phyloP scores from a whole-genome alignment of 1,139 yeast genomes.

The Geotrichum restrictum region DNA sequence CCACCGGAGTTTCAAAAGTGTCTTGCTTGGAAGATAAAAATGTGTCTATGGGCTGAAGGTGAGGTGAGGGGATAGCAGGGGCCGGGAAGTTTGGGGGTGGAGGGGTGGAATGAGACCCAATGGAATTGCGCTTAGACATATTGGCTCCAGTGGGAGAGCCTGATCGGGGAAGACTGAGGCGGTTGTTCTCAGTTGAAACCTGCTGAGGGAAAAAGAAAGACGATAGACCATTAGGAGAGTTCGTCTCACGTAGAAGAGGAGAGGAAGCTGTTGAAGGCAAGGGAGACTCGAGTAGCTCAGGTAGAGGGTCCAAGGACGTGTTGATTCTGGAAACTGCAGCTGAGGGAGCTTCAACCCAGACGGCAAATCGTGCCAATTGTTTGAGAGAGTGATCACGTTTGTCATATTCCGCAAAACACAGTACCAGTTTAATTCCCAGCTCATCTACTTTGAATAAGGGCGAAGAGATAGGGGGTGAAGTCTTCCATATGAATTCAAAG shows the following conservation, averaged over 20 bases:
- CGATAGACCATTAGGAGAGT: background rate
- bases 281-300: slow-evolving; percentile 17
- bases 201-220: slow-evolving; percentile 6
- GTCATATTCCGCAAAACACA: slow-evolving; percentile 42
- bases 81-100: slow-evolving; percentile 15
- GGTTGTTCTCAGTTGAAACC: slow-evolving; percentile 1
- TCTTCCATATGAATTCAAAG: slow-evolving; percentile 34
- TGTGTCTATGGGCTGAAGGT: background rate
- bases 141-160: slow-evolving; percentile 11
- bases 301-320: slow-evolving; percentile 11
- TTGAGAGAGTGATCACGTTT: slow-evolving; percentile 38
- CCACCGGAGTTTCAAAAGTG: background rate
- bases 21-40: background rate
- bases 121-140: slow-evolving; percentile 4
- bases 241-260: slow-evolving; percentile 11
- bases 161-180: slow-evolving; percentile 5
- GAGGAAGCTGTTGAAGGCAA: slow-evolving; percentile 14
- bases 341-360: slow-evolving; percentile 34
- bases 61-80: slow-evolving; percentile 7
- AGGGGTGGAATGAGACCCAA: slow-evolving; percentile 8
- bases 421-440: slow-evolving; percentile 29
- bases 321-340: slow-evolving; percentile 7
- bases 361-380: slow-evolving; percentile 36
- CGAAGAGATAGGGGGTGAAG: slow-evolving; percentile 14
- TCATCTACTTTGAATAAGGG: slow-evolving; percentile 15